Evolutionary conservation across 2,329 filamentous ascomycete genomes (phyloP), one percentile per base, ranked within the genome.

Genomic region (Decorospora gaudefroyi): DNA sequence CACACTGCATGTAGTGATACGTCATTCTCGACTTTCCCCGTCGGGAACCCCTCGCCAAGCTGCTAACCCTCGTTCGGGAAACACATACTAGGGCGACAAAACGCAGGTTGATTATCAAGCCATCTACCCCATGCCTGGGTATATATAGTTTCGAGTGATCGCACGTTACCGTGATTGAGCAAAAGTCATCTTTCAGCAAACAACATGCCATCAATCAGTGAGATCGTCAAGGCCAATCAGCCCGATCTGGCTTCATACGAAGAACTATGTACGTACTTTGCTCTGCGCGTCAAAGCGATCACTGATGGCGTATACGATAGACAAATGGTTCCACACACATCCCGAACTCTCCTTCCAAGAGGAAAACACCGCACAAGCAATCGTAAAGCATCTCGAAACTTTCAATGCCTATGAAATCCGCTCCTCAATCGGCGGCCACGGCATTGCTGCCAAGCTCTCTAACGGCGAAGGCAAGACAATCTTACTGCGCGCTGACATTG

Each of bases 401-500:
- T 46, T 71, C 29, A 40, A 58, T 6, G 61, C 50, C 0, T 77
- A 77, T 51, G 63, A 76, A 7, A 72, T 84, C 17, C 69, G 74
- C 31, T 65, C 74, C 1, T 59, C 71, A 17, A 83, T 86, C 10
- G 83, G 83, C 18, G 82, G 82, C 0, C 71, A 80, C 48, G 83
- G 83, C 4, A 62, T 86, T 4, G 77, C 77, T 1, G 83, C 75
- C 0, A 70, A 84, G 1, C 68, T 84, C 3, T 58, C 61, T 35
- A 85, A 86, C 55, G 82, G 81, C 0, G 28, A 59, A 0, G 82
- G 82, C 0, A 74, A 74, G 1, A 83, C 74, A 0, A 65, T 86
- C 1, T 72, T 85, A 0, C 70, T 85, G 0, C 76, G 83, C 2
- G 80, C 83, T 0, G 83, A 86, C 42, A 81, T 84, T 49, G 83